These are phyloP conservation scores for Aspergillus bridgeri DNA, from an alignment of 495 filamentous ascomycete species.

Conservation along the genomic window DNA sequence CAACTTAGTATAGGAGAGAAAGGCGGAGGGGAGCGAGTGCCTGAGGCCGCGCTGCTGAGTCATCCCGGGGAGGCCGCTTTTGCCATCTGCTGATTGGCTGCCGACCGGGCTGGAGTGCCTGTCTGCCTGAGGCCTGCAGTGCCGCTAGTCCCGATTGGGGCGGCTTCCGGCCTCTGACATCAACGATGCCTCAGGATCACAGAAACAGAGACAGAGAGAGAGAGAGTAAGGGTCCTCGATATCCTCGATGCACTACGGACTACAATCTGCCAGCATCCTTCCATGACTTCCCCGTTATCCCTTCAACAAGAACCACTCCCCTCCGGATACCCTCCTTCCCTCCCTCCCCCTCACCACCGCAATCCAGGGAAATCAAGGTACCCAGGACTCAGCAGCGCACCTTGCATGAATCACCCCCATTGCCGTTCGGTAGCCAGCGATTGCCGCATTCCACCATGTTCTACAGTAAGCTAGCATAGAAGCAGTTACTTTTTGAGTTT, in stretches of 20 bases:
- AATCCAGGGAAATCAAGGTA: constrained; percentile 1
- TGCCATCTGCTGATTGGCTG: not conserved
- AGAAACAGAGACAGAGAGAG: too few relatives aligned
- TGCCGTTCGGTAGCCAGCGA: not conserved
- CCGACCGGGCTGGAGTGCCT: constrained; percentile 1
- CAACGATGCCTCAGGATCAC: too few relatives aligned
- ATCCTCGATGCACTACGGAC: too few relatives aligned
- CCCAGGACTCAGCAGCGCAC: not conserved
- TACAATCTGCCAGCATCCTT: too few relatives aligned
- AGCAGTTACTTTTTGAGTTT: not conserved
- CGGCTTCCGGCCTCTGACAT: not conserved
- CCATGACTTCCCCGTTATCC: too few relatives aligned
- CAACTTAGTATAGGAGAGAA: constrained; percentile 10
- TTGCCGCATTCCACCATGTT: not conserved
- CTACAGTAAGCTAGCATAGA: not conserved
- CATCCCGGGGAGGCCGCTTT: too few relatives aligned
- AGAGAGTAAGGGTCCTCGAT: too few relatives aligned
- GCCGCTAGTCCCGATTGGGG: constrained; percentile 6
- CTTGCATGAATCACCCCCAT: constrained; percentile 2
- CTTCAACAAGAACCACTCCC: too few relatives aligned
- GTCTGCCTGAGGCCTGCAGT: constrained; percentile 5
- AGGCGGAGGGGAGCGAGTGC: constrained; percentile 11
- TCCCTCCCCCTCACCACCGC: not conserved
- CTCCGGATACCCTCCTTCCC: too few relatives aligned
- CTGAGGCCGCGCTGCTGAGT: not conserved